Base-by-base conservation (phyloP, 2,329 filamentous ascomycete genomes). In the Xylariaceae sp. region DNA sequence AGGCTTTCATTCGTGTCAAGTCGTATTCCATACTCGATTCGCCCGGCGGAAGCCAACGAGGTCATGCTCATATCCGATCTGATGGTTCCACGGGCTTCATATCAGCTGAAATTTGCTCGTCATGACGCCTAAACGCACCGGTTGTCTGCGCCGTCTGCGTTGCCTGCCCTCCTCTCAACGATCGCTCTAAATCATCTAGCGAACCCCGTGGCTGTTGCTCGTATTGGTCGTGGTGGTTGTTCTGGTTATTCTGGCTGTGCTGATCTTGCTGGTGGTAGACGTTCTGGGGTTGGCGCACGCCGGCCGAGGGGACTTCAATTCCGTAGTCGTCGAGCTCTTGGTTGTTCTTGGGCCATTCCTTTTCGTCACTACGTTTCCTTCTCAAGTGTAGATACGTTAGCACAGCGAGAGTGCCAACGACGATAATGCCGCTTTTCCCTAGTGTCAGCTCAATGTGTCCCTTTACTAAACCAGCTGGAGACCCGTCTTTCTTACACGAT, bases 281-380 rank as follows among this genome's bases (percentile, higher is more conserved):
- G 31, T 43, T 6, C 5, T 53, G 53, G 3, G 57, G 56, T 14
- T 17, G 58, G 54, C 61, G 61, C 14, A 40, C 48, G 33, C 40
- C 5, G 3, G 59, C 17, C 9, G 62, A 31, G 19, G 61, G 55
- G 12, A 46, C 47, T 2, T 45, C 62, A 19, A 71, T 40, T 24
- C 69, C 69, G 57, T 72, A 72, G 49, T 70, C 69, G 14, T 71
- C 69, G 29, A 72, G 63, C 45, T 72, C 69, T 31, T 71, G 68
- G 50, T 65, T 66, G 55, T 64, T 65, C 64, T 71, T 71, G 36
- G 64, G 62, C 65, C 67, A 71, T 37, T 72, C 69, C 19, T 39
- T 36, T 54, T 64, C 50, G 54, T 72, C 69, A 16, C 29, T 52
- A 16, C 63, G 61, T 47, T 67, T 55, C 24, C 64, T 63, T 14